Conservation (phyloP, 495 filamentous ascomycete genomes). For the Penicillium malachiteum region DNA sequence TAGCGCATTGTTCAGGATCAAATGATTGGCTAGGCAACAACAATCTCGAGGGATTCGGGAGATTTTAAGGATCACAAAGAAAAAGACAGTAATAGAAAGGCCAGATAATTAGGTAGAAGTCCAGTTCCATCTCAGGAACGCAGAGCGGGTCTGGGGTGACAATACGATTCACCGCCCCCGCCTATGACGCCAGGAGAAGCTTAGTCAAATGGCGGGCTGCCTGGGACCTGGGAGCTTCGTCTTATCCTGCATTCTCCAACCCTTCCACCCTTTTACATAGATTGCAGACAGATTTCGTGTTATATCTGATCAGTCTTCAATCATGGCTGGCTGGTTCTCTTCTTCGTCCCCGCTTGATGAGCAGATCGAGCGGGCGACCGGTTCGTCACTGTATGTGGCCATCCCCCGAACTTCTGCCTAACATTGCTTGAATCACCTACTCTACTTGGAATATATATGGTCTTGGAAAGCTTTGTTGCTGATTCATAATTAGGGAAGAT, state of each 20-base stretch:
- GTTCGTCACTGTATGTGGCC: constrained; percentile 75
- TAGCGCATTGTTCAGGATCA: constrained; percentile 27
- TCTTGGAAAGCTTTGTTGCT: background rate
- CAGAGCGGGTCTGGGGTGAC: constrained; percentile 26
- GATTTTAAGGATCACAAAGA: constrained; percentile 11
- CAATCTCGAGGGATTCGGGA: background rate
- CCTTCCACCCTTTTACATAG: background rate
- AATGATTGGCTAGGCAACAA: constrained; percentile 5
- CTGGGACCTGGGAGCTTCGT: constrained; percentile 17
- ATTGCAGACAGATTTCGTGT: constrained; percentile 5
- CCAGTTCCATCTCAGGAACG: constrained; percentile 15
- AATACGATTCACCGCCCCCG: constrained; percentile 29
- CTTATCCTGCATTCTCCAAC: constrained; percentile 12
- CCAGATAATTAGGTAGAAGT: constrained; percentile 1
- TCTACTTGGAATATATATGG: background rate
- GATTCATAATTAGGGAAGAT: constrained; percentile 66
- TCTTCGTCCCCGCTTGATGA: constrained; percentile 87
- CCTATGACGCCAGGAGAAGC: constrained; percentile 33
- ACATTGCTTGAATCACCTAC: background rate
- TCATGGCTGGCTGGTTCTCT: constrained; percentile 91
- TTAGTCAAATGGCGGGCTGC: constrained; percentile 28
- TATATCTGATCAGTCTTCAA: constrained; percentile 20
- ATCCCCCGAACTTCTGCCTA: constrained; percentile 6
- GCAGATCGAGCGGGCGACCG: constrained; percentile 92
- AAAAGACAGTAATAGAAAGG: constrained; percentile 6